These are phyloP conservation scores for Exophiala dermatitidis DNA, from an alignment of 2,329 filamentous ascomycete genomes.

Conservation along the genomic window DNA sequence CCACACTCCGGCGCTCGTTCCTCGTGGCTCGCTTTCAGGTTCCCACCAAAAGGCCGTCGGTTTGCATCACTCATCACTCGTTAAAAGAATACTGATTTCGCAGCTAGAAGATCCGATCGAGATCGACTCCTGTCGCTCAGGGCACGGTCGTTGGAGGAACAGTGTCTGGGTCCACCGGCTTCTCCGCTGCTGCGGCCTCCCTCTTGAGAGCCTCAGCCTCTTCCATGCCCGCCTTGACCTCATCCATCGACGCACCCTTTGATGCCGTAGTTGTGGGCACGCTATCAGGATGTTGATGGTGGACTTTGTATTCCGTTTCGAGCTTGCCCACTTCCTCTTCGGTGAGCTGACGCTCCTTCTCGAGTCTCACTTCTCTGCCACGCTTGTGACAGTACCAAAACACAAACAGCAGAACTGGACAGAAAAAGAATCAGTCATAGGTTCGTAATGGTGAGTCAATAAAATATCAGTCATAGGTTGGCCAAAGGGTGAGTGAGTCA, in stretches of 20 bases:
- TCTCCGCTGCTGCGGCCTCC: background rate
- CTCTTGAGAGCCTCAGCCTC: constrained; percentile 33
- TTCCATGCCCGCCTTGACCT: constrained; percentile 37
- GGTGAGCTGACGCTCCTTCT: constrained; percentile 48
- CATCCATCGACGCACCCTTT: constrained; percentile 35
- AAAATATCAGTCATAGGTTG: background rate
- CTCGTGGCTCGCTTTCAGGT: background rate
- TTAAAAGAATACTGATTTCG: background rate
- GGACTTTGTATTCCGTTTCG: constrained; percentile 32
- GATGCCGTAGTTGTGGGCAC: constrained; percentile 37
- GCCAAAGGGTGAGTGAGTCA: background rate
- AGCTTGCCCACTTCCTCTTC: constrained; percentile 39
- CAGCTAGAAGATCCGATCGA: background rate
- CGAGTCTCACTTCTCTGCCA: constrained; percentile 74
- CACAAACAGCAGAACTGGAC: constrained; percentile 74
- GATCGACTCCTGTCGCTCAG: constrained; percentile 1
- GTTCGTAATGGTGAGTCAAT: background rate
- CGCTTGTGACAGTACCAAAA: constrained; percentile 99
- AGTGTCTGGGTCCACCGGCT: constrained; percentile 11
- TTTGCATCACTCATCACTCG: background rate
- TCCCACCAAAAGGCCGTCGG: background rate
- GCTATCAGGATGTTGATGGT: constrained; percentile 29
- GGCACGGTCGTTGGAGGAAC: constrained; percentile 18
- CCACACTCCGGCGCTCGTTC: background rate
- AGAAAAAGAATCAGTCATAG: background rate